Conservation (phyloP, 768 basidiomycete genomes). For the Pleurotus cornucopiae region DNA sequence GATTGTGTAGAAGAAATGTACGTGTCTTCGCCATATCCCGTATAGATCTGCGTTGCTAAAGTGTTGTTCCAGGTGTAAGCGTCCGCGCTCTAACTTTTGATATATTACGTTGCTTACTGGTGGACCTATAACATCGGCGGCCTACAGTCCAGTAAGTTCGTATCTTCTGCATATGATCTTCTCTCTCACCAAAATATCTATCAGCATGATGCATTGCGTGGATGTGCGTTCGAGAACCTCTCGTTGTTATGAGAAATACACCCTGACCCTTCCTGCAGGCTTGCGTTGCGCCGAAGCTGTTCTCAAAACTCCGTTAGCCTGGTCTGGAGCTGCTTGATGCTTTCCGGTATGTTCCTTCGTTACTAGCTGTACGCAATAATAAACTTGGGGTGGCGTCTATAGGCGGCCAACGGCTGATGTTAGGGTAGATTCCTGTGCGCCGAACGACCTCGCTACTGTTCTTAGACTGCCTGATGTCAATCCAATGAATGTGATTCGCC, state of each 20-base stretch:
- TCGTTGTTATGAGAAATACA: too few relatives aligned
- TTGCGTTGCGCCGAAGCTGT: constrained; percentile 74
- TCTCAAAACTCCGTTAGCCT: constrained; percentile 62
- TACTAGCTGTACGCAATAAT: not conserved
- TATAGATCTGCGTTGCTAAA: constrained; percentile 17
- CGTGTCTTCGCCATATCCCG: constrained; percentile 28
- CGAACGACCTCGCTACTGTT: constrained; percentile 1
- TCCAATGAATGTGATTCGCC: not conserved
- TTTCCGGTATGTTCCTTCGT: constrained; percentile 7
- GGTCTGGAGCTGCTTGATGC: not conserved
- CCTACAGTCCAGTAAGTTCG: constrained; percentile 61
- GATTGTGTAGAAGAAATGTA: constrained; percentile 91
- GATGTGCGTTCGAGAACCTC: constrained; percentile 51
- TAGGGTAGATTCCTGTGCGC: constrained; percentile 1
- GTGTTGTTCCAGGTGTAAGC: constrained; percentile 27
- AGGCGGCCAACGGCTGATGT: not conserved
- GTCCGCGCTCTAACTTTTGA: not conserved
- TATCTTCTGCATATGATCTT: not conserved
- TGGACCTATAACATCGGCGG: not conserved
- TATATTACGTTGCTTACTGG: constrained; percentile 9
- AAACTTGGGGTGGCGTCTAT: not conserved
- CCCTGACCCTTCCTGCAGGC: constrained; percentile 22
- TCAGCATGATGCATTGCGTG: constrained; percentile 89
- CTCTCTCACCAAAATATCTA: constrained; percentile 8
- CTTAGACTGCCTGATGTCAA: not conserved